Evolutionary conservation across 2,329 filamentous ascomycete species (phyloP).

Genomic region (Penicillium psychrosexuale): DNA sequence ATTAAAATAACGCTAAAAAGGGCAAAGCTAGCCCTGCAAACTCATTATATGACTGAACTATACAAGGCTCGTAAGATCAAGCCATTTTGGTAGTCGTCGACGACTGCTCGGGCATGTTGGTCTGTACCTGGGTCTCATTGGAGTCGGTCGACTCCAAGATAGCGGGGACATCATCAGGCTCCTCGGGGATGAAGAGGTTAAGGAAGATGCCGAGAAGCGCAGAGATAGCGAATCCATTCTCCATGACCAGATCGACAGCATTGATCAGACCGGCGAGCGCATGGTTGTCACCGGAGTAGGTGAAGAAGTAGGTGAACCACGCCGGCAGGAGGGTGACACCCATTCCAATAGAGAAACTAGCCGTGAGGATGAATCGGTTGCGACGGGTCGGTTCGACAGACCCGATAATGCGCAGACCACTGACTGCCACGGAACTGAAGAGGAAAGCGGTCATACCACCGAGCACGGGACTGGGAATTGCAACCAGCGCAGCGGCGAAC

Average conservation of each 20-base stretch:
- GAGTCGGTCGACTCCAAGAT: conserved; percentile 25
- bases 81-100: conserved; percentile 6
- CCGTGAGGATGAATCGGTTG: conserved; percentile 65
- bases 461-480: conserved; percentile 55
- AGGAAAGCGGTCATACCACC: conserved; percentile 60
- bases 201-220: conserved; percentile 70
- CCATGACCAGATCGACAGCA: conserved; percentile 63
- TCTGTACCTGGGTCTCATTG: conserved; percentile 17
- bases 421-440: conserved; percentile 63
- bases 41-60: not conserved
- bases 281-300: conserved; percentile 56
- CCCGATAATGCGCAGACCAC: conserved; percentile 64
- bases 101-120: not conserved
- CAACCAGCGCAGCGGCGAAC: conserved; percentile 65
- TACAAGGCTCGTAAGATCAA: not conserved
- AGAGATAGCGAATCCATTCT: conserved; percentile 61
- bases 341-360: conserved; percentile 59
- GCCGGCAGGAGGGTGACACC: conserved; percentile 49
- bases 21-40: not conserved
- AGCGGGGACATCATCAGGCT: conserved; percentile 63
- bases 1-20: not conserved
- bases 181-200: conserved; percentile 70
- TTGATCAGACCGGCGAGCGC: conserved; percentile 59
- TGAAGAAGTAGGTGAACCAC: conserved; percentile 50
- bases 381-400: conserved; percentile 62